Evolutionary conservation across 2,329 filamentous ascomycete species (phyloP).

Genomic region (Neonectria coccinea): DNA sequence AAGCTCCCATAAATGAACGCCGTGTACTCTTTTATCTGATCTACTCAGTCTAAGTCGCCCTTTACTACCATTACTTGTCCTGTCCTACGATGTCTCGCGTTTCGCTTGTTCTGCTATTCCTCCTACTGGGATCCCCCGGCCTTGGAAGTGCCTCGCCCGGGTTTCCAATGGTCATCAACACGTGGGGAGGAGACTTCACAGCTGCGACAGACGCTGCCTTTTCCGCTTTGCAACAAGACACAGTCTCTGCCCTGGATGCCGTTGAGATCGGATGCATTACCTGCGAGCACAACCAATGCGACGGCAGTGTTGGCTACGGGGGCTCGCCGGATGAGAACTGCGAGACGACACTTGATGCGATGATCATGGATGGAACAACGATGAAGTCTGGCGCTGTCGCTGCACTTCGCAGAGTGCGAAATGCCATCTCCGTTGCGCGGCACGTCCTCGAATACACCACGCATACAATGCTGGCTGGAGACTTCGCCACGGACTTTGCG

Average conservation of each 20-base stretch:
- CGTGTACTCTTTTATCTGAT: neutral
- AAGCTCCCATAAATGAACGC: neutral
- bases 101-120: conserved; percentile 17
- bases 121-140: conserved; percentile 27
- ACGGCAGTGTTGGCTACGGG: conserved; percentile 66
- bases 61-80: neutral
- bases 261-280: conserved; percentile 63
- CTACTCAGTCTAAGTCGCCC: too few species aligned
- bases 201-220: conserved; percentile 65
- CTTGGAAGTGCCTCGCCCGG: conserved; percentile 50
- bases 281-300: conserved; percentile 65
- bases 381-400: conserved; percentile 67
- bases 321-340: conserved; percentile 67
- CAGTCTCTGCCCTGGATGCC: conserved; percentile 60
- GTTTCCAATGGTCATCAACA: conserved; percentile 65
- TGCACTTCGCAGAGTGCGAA: conserved; percentile 59
- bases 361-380: conserved; percentile 68
- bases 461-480: conserved; percentile 65
- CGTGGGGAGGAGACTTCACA: conserved; percentile 65
- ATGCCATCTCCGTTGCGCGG: conserved; percentile 63
- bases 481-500: conserved; percentile 66
- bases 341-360: conserved; percentile 69
- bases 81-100: conserved; percentile 24
- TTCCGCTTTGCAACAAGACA: conserved; percentile 47
- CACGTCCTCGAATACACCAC: conserved; percentile 63